These are phyloP conservation scores for Allium cepa DNA, from an alignment of 106 monocot species.

Conservation along the genomic window DNA sequence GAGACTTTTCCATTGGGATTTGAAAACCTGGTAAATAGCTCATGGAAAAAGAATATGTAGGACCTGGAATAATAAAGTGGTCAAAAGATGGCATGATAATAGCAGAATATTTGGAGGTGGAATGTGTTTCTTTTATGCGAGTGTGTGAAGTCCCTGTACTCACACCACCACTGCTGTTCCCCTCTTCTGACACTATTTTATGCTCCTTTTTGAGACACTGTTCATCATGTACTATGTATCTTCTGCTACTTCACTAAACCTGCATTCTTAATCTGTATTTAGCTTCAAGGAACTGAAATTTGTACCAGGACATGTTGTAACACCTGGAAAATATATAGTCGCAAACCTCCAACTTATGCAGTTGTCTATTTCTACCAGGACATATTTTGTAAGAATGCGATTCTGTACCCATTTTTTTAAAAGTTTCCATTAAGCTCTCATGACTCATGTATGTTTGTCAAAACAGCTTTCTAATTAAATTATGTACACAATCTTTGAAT, in stretches of 20 bases:
- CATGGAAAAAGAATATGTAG: not conserved
- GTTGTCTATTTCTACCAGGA: too few species aligned
- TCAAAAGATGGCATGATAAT: constrained; percentile 24
- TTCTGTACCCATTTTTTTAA: too few species aligned
- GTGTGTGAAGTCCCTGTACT: not conserved
- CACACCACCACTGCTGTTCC: not conserved
- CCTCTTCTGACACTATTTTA: not conserved
- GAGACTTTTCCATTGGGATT: too few species aligned
- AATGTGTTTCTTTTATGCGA: constrained; percentile 26
- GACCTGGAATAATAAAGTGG: constrained; percentile 6
- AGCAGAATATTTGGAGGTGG: constrained; percentile 30
- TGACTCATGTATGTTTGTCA: too few species aligned
- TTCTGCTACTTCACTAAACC: too few species aligned
- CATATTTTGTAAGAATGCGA: too few species aligned
- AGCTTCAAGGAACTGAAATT: too few species aligned
- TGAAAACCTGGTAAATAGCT: not conserved
- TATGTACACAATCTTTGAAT: too few species aligned
- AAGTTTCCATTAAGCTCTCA: too few species aligned
- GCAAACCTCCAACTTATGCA: not conserved
- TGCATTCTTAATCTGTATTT: too few species aligned
- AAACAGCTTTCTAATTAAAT: too few species aligned
- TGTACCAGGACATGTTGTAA: too few species aligned
- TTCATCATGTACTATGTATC: not conserved
- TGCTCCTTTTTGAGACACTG: constrained; percentile 7
- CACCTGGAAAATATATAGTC: not conserved